phyloP scores from a whole-genome alignment of 345 rosid species.

The Citrus maxima region DNA sequence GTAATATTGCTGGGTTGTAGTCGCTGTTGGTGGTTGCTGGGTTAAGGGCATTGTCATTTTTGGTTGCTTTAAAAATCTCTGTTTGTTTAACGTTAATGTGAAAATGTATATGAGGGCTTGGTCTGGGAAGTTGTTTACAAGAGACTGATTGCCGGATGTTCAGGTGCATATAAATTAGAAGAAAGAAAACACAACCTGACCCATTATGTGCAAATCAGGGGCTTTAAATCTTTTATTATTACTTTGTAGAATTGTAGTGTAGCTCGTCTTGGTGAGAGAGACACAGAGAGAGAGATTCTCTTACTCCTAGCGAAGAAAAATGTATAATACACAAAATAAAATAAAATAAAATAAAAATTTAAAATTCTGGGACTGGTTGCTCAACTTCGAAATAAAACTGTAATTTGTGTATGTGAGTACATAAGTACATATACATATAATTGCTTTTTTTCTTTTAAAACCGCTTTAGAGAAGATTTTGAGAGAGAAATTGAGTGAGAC shows the following conservation, averaged over 20 bases:
- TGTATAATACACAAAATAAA: too few relatives aligned
- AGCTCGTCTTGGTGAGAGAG: too few relatives aligned
- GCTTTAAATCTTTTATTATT: not conserved
- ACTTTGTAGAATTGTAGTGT: not conserved
- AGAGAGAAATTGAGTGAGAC: not conserved
- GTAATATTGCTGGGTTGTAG: slow-evolving; percentile 30
- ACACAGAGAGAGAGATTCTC: too few relatives aligned
- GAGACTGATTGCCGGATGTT: not conserved
- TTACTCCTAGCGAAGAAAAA: too few relatives aligned
- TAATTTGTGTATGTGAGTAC: too few relatives aligned
- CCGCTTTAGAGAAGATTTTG: not conserved
- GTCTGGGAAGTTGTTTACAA: too few relatives aligned
- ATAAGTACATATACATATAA: too few relatives aligned
- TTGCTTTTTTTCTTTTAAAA: not conserved
- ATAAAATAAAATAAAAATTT: too few relatives aligned
- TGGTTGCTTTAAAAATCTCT: not conserved
- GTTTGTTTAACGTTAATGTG: not conserved
- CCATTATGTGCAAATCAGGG: not conserved
- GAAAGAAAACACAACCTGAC: not conserved
- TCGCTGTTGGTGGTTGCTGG: slow-evolving; percentile 44
- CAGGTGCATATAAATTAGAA: not conserved
- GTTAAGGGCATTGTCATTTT: slow-evolving; percentile 38
- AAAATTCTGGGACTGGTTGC: too few relatives aligned
- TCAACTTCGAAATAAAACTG: too few relatives aligned
- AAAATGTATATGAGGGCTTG: not conserved